Conservation (phyloP, 2,329 filamentous ascomycete species). For the Mycosphaerella sp. region DNA sequence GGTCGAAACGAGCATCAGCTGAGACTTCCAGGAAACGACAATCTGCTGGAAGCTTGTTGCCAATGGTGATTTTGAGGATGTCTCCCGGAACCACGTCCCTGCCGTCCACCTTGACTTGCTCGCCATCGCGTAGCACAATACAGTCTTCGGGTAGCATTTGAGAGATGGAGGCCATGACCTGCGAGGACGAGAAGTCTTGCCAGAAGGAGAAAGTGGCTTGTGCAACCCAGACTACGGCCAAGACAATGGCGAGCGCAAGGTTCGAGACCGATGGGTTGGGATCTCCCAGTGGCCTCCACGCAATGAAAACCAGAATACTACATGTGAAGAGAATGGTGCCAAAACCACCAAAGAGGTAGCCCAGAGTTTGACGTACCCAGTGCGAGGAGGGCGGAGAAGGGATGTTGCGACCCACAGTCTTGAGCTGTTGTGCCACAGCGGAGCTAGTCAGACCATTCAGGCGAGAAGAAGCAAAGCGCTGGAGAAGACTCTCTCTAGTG, state of each 20-base stretch:
- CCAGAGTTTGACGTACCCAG: constrained; percentile 51
- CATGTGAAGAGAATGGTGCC: constrained; percentile 64
- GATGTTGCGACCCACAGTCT: constrained; percentile 60
- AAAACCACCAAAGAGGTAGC: constrained; percentile 74
- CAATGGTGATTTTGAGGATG: constrained; percentile 59
- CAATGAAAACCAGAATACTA: constrained; percentile 65
- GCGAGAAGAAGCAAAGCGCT: constrained; percentile 52
- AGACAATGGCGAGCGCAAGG: constrained; percentile 64
- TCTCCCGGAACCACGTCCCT: constrained; percentile 65
- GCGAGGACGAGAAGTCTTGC: constrained; percentile 65
- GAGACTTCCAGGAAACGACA: constrained; percentile 63
- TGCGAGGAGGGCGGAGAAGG: constrained; percentile 60
- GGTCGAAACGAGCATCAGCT: constrained; percentile 64
- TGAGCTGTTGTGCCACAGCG: constrained; percentile 49
- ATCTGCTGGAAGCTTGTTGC: constrained; percentile 69
- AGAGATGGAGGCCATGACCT: constrained; percentile 74
- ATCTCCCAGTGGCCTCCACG: constrained; percentile 61
- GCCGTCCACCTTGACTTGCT: constrained; percentile 33
- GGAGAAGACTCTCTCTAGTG: constrained; percentile 51
- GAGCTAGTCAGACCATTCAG: constrained; percentile 54
- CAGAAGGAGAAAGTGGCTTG: constrained; percentile 52
- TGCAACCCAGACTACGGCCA: constrained; percentile 61
- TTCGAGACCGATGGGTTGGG: constrained; percentile 57
- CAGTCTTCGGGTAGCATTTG: constrained; percentile 73
- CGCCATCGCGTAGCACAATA: constrained; percentile 56